Conservation (phyloP, 2,329 filamentous ascomycete species). For the Nannizzia gypsea region DNA sequence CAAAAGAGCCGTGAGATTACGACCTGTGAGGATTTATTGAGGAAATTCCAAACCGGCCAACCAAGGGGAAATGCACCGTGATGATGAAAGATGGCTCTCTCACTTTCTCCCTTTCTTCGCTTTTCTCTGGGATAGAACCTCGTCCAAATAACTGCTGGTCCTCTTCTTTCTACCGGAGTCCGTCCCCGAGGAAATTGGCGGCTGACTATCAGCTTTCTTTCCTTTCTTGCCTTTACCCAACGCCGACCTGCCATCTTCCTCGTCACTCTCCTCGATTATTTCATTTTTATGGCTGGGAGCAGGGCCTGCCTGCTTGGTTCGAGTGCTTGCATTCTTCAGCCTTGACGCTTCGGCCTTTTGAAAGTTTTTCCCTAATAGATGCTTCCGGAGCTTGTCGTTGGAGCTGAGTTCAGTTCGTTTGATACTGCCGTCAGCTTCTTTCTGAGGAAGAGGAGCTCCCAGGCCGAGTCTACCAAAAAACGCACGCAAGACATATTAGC, state of each 20-base stretch:
- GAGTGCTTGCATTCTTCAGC: neutral
- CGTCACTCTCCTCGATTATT: conserved; percentile 34
- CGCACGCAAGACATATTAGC: conserved; percentile 3
- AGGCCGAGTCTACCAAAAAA: conserved; percentile 33
- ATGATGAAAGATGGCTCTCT: neutral
- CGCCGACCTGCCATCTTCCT: conserved; percentile 34
- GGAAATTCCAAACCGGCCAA: neutral
- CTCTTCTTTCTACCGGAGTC: neutral
- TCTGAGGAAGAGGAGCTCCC: conserved; percentile 36
- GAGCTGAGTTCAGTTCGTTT: conserved; percentile 31
- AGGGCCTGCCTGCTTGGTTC: neutral
- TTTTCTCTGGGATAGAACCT: conserved; percentile 36
- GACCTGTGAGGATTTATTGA: neutral
- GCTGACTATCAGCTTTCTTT: conserved; percentile 11
- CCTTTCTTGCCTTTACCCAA: conserved; percentile 22
- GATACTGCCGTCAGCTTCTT: conserved; percentile 30
- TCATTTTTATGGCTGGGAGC: neutral
- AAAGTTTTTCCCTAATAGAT: conserved; percentile 35
- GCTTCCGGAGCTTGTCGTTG: conserved; percentile 36
- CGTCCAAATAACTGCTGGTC: conserved; percentile 40
- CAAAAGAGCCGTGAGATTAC: neutral
- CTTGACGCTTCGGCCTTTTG: conserved; percentile 17
- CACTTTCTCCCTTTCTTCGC: conserved; percentile 37
- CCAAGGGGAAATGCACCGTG: neutral
- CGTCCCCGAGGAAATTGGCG: conserved; percentile 10